Conservation (phyloP, 345 rosid genomes). For the Isatis tinctoria region DNA sequence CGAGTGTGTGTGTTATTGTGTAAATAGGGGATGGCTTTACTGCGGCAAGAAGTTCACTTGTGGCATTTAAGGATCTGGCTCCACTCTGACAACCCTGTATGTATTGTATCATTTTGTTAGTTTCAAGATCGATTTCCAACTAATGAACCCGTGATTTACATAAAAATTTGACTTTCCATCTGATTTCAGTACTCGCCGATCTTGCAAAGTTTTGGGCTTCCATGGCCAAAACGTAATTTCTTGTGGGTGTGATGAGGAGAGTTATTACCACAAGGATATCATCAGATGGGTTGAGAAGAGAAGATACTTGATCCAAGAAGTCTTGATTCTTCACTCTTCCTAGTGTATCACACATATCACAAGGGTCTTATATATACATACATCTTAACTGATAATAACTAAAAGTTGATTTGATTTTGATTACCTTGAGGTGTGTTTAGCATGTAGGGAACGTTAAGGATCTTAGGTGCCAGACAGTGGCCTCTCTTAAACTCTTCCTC, state of each 20-base stretch:
- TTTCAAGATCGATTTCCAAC: not conserved
- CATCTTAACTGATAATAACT: not conserved
- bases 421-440: conserved; percentile 68
- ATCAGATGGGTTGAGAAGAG: conserved; percentile 23
- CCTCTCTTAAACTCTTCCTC: conserved; percentile 70
- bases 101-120: not conserved
- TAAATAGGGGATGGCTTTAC: conserved; percentile 44
- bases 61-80: conserved; percentile 69
- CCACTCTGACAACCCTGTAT: conserved; percentile 93
- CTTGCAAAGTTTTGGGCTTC: not conserved
- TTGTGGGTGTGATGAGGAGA: not conserved
- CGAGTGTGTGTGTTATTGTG: not conserved
- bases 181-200: not conserved
- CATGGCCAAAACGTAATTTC: not conserved
- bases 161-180: not conserved
- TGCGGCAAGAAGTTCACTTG: conserved; percentile 52
- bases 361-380: not conserved
- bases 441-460: conserved; percentile 74
- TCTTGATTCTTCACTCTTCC: conserved; percentile 37
- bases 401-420: not conserved
- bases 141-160: not conserved
- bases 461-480: conserved; percentile 50
- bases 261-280: conserved; percentile 33
- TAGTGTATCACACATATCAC: conserved; percentile 16
- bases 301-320: conserved; percentile 30